Evolutionary conservation across 352 stramenopile genomes (phyloP).

Genomic region (Pythium brassicae): DNA sequence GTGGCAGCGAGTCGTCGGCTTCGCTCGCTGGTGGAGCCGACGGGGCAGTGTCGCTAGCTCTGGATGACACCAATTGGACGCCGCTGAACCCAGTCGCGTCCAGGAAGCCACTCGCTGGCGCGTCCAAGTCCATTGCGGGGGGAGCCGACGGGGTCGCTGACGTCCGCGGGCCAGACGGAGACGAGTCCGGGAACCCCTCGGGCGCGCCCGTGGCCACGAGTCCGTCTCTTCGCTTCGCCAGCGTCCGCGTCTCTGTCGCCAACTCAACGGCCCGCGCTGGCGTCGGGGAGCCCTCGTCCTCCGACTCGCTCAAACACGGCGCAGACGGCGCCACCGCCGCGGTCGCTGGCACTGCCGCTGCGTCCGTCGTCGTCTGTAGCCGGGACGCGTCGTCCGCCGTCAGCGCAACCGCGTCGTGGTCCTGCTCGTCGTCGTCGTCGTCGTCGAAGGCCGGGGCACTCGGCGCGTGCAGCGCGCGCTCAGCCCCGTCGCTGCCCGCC

Average conservation of each 20-base stretch:
- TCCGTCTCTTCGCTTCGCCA: neutral
- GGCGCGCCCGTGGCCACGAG: conserved; percentile 9
- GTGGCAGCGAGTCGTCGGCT: neutral
- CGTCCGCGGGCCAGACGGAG: conserved; percentile 6
- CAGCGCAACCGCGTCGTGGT: too few relatives aligned
- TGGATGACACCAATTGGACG: conserved; percentile 4
- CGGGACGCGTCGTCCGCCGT: too few relatives aligned
- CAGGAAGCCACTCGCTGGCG: neutral
- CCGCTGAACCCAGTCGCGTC: neutral
- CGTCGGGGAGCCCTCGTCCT: conserved; percentile 18
- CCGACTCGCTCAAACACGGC: conserved; percentile 36
- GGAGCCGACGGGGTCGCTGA: conserved; percentile 11
- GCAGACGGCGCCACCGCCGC: conserved; percentile 23
- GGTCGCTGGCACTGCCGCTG: neutral
- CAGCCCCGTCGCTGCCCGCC: neutral
- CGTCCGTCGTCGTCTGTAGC: too few relatives aligned
- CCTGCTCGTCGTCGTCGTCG: conserved; percentile 2
- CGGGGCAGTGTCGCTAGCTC: conserved; percentile 15
- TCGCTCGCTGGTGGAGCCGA: conserved; percentile 28
- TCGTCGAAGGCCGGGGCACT: conserved; percentile 14
- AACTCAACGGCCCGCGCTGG: neutral
- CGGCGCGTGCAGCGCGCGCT: conserved; percentile 2
- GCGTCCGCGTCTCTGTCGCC: neutral
- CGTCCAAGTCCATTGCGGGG: conserved; percentile 7
- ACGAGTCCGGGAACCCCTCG: conserved; percentile 13